phyloP scores from a whole-genome alignment of 495 filamentous ascomycete species.

The Astrothelium macrocarpum region DNA sequence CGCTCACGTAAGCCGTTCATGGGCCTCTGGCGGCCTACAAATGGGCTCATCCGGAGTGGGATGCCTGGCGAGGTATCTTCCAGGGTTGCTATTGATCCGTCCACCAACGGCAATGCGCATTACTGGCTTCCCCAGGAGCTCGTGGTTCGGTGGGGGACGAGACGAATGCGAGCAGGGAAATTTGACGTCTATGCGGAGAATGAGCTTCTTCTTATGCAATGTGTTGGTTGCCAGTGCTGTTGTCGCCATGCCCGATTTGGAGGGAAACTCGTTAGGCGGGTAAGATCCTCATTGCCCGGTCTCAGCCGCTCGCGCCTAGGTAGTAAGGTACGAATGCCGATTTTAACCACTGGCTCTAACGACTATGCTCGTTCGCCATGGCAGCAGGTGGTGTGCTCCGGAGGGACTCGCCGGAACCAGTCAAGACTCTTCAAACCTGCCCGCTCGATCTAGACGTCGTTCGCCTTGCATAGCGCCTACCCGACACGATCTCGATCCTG shows the following conservation, averaged over 20 bases:
- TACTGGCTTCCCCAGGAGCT: not conserved
- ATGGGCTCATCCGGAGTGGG: not conserved
- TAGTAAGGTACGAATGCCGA: not conserved
- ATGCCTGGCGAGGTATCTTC: not conserved
- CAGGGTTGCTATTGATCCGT: not conserved
- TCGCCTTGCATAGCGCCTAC: not conserved
- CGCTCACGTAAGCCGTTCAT: not conserved
- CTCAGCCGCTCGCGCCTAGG: not conserved
- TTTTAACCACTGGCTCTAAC: not conserved
- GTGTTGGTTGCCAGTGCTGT: not conserved
- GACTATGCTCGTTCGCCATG: not conserved
- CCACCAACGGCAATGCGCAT: not conserved
- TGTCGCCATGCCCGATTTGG: not conserved
- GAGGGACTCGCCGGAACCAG: not conserved
- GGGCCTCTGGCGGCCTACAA: not conserved
- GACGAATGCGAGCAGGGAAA: not conserved
- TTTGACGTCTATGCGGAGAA: not conserved
- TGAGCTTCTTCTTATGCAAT: not conserved
- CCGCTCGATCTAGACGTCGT: not conserved
- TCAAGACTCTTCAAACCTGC: not conserved
- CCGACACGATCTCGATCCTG: not conserved
- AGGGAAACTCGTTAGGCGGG: not conserved
- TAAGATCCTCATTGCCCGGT: not conserved
- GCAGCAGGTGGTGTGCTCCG: not conserved
- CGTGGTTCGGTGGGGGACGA: not conserved